Evolutionary conservation across 768 basidiomycete species (phyloP).

Genomic region (Rhodosporidiobolus sp.): DNA sequence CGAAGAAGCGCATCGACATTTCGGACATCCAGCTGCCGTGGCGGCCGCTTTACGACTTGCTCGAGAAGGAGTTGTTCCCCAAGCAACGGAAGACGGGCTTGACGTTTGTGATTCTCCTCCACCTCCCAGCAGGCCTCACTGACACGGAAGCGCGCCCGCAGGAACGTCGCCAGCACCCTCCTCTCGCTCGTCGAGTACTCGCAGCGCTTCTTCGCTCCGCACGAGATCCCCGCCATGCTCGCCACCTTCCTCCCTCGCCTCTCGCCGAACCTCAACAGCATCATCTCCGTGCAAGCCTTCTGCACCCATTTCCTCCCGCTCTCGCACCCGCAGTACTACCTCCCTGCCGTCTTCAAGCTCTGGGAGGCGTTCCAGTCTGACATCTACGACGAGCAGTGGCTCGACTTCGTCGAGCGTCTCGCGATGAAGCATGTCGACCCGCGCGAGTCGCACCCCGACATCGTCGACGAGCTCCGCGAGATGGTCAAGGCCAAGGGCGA

Average conservation of each 20-base stretch:
- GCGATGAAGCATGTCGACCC: conserved; percentile 78
- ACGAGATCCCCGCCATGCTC: conserved; percentile 81
- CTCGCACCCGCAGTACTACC: conserved; percentile 77
- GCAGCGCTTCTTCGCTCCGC: conserved; percentile 83
- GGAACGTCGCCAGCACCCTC: conserved; percentile 49
- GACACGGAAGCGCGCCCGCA: no score
- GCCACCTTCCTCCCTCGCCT: conserved; percentile 75
- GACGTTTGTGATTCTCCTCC: conserved; percentile 39
- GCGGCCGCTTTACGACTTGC: conserved; percentile 70
- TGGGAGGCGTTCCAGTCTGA: conserved; percentile 89
- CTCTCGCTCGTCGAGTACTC: conserved; percentile 52
- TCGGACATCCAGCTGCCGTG: conserved; percentile 77
- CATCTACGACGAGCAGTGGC: conserved; percentile 83
- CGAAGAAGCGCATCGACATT: conserved; percentile 70
- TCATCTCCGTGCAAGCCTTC: conserved; percentile 75
- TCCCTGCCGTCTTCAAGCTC: conserved; percentile 68
- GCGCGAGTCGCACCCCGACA: conserved; percentile 67
- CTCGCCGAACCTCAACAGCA: conserved; percentile 67
- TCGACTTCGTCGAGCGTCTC: conserved; percentile 73
- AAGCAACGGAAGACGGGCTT: conserved; percentile 51
- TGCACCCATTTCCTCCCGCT: conserved; percentile 80
- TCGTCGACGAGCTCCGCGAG: conserved; percentile 54
- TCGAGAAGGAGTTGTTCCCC: conserved; percentile 72
- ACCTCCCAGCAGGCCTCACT: not conserved
- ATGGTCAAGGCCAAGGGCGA: conserved; percentile 30